These are phyloP conservation scores for Suillus lakei DNA, from an alignment of 768 basidiomycete species.

Conservation along the genomic window DNA sequence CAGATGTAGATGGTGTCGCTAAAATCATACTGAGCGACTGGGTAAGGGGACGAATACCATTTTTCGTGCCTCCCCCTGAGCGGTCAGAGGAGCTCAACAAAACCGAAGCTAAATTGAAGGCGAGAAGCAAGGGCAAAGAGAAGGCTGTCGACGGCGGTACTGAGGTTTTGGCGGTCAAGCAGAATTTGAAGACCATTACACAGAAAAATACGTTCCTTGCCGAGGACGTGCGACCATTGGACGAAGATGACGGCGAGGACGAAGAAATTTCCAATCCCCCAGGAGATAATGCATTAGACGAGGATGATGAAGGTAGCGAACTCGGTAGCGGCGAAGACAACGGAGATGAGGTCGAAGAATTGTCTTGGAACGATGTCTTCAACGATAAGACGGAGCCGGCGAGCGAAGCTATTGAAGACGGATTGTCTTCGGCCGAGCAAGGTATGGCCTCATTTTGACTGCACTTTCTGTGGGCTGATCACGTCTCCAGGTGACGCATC, in stretches of 20 bases:
- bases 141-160: constrained; percentile 36
- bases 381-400: constrained; percentile 48
- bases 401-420: constrained; percentile 20
- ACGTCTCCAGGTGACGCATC: constrained; percentile 31
- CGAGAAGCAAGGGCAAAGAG: constrained; percentile 61
- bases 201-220: constrained; percentile 87
- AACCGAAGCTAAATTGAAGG: constrained; percentile 52
- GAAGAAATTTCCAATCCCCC: constrained; percentile 24
- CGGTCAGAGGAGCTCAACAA: constrained; percentile 71
- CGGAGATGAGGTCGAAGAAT: constrained; percentile 49
- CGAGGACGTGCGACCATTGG: constrained; percentile 78
- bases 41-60: constrained; percentile 97
- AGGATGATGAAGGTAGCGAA: constrained; percentile 36
- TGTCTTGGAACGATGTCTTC: constrained; percentile 91
- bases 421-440: constrained; percentile 15
- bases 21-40: constrained; percentile 96
- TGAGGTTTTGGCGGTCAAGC: constrained; percentile 70
- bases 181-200: constrained; percentile 85
- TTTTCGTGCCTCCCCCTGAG: constrained; percentile 92
- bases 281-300: constrained; percentile 17
- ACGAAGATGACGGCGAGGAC: constrained; percentile 46
- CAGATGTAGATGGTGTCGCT: constrained; percentile 88
- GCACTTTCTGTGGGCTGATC: constrained; percentile 11
- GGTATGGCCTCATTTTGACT: constrained; percentile 24
- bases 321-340: constrained; percentile 47